Percentiles rank a stretch among this genome's conserved stretches.
These are phyloP conservation scores for Cercophora samala DNA, from an alignment of 495 filamentous ascomycete species.

Conservation along the genomic window DNA sequence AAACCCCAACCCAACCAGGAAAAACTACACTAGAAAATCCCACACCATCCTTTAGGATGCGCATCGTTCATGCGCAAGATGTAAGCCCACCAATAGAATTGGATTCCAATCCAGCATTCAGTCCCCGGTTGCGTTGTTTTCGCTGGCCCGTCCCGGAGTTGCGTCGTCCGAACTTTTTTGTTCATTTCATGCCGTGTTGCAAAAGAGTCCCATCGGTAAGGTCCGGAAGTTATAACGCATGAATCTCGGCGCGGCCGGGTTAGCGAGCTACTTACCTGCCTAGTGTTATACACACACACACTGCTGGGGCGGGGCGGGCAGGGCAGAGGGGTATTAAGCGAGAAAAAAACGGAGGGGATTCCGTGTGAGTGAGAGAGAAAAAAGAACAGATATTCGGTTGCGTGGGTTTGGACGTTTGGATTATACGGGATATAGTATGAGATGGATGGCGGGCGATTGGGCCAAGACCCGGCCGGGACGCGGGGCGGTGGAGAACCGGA, in stretches of 20 bases:
- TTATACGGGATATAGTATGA: too few relatives aligned
- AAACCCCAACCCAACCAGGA: neutral
- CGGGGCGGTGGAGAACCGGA: too few relatives aligned
- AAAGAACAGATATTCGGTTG: neutral
- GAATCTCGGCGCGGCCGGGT: neutral
- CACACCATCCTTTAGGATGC: neutral
- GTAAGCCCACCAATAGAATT: neutral
- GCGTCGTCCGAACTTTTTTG: neutral
- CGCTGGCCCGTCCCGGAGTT: neutral
- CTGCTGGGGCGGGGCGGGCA: too few relatives aligned
- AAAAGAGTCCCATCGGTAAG: too few relatives aligned
- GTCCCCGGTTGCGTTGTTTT: neutral
- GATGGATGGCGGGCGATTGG: too few relatives aligned
- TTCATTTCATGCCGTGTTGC: too few relatives aligned
- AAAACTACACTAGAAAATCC: neutral
- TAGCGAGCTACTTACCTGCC: too few relatives aligned
- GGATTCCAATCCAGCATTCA: neutral
- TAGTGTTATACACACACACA: too few relatives aligned
- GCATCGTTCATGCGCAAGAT: neutral
- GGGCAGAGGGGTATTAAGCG: too few relatives aligned
- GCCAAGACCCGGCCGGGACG: too few relatives aligned
- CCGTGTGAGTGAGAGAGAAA: too few relatives aligned
- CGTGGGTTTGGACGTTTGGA: neutral
- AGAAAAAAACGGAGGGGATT: neutral
- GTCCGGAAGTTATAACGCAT: neutral